phyloP scores from a whole-genome alignment of 495 filamentous ascomycete species.

The Hypoxylon perforatum region DNA sequence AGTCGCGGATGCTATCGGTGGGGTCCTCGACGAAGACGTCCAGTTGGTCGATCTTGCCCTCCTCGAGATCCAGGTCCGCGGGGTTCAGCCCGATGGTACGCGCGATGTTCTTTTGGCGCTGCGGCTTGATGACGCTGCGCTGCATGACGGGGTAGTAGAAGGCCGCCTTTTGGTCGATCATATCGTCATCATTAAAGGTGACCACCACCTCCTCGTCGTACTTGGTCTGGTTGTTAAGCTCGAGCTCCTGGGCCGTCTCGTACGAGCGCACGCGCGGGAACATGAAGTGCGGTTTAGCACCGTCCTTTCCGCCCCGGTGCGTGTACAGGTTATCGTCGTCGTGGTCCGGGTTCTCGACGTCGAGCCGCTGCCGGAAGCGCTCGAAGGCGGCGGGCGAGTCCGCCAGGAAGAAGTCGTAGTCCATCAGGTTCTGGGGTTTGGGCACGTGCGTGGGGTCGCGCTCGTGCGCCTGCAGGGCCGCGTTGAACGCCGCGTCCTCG shows the following conservation, averaged over 20 bases:
- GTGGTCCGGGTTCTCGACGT: conserved; percentile 73
- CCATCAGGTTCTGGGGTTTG: conserved; percentile 69
- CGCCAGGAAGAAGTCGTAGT: conserved; percentile 85
- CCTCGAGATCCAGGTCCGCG: conserved; percentile 50
- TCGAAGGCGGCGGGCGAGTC: conserved; percentile 64
- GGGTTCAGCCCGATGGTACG: conserved; percentile 52
- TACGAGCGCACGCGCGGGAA: conserved; percentile 85
- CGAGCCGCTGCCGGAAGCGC: conserved; percentile 78
- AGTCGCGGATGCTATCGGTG: conserved; percentile 49
- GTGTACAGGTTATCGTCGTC: conserved; percentile 77
- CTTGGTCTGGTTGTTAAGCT: conserved; percentile 72
- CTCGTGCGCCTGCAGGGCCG: conserved; percentile 69
- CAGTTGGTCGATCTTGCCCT: conserved; percentile 55
- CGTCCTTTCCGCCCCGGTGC: conserved; percentile 50
- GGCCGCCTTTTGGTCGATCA: conserved; percentile 69
- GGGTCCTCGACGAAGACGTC: conserved; percentile 57
- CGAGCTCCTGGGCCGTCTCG: conserved; percentile 77
- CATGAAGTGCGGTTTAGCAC: conserved; percentile 67
- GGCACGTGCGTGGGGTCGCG: conserved; percentile 70
- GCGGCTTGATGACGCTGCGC: conserved; percentile 65
- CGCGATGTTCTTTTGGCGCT: conserved; percentile 66
- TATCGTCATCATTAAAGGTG: conserved; percentile 59
- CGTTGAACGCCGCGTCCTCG: conserved; percentile 61
- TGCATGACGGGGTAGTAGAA: conserved; percentile 92
- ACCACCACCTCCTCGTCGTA: conserved; percentile 67